Evolutionary conservation across 805 yeast species (phyloP).

Genomic region (Nakazawaea anatomiae): DNA sequence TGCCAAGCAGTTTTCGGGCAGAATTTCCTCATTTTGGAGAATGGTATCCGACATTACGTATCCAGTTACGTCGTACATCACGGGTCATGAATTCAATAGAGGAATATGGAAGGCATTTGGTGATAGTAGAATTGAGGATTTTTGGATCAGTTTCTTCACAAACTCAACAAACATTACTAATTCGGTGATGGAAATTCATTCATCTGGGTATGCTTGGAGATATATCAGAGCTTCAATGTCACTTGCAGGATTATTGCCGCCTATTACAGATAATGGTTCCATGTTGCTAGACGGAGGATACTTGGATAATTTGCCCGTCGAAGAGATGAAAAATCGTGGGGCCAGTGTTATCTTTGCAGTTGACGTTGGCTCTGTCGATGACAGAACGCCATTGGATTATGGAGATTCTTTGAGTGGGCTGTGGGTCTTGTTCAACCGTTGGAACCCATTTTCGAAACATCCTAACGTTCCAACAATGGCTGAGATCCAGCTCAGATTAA

Average conservation of each 20-base stretch:
- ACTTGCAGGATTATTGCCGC: constrained; percentile 88
- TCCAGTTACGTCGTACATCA: constrained; percentile 90
- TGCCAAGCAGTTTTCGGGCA: constrained; percentile 76
- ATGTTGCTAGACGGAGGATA: constrained; percentile 97
- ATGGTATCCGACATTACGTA: constrained; percentile 78
- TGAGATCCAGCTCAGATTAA: constrained; percentile 87
- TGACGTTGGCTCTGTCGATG: constrained; percentile 95
- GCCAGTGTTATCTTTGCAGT: constrained; percentile 85
- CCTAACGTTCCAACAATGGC: constrained; percentile 93
- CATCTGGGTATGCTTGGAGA: constrained; percentile 92
- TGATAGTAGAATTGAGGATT: constrained; percentile 87
- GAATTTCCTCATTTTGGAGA: constrained; percentile 85
- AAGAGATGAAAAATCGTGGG: constrained; percentile 86
- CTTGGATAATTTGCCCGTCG: constrained; percentile 87
- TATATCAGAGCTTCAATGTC: constrained; percentile 96
- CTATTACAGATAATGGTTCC: constrained; percentile 80
- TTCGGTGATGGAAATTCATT: constrained; percentile 91
- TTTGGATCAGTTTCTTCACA: constrained; percentile 85
- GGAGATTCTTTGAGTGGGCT: constrained; percentile 91
- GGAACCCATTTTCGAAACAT: constrained; percentile 84
- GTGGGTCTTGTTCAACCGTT: constrained; percentile 82
- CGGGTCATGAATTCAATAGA: constrained; percentile 95
- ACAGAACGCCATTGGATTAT: constrained; percentile 79
- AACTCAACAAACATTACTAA: constrained; percentile 94
- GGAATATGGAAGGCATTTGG: constrained; percentile 98